Evolutionary conservation across 768 basidiomycete genomes (phyloP).

Genomic region (Kwoniella sp.): DNA sequence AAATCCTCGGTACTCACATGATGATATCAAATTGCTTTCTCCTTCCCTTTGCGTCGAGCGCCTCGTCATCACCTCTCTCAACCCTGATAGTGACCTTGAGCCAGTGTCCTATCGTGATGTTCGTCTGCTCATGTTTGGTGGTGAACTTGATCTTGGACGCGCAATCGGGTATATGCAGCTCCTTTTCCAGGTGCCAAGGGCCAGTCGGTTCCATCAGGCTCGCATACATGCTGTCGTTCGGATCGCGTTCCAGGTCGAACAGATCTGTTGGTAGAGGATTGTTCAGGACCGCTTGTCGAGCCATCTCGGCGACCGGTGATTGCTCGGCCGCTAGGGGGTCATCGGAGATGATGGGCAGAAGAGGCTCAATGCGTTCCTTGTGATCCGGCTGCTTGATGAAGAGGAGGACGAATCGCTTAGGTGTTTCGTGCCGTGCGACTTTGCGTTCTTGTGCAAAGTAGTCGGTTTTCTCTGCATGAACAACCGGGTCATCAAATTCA

Average conservation of each 20-base stretch:
- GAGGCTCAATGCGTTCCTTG: conserved; percentile 59
- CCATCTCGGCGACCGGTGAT: conserved; percentile 68
- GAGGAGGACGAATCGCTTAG: conserved; percentile 66
- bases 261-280: conserved; percentile 32
- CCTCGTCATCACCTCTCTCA: conserved; percentile 73
- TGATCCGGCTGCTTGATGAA: conserved; percentile 65
- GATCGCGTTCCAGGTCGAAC: conserved; percentile 32
- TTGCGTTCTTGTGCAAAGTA: conserved; percentile 73
- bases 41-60: conserved; percentile 69
- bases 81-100: conserved; percentile 82
- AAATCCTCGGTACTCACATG: conserved; percentile 56
- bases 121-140: conserved; percentile 74
- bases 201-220: conserved; percentile 62
- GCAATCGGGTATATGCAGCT: conserved; percentile 69
- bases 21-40: conserved; percentile 84
- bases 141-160: conserved; percentile 67
- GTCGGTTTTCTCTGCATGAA: conserved; percentile 70
- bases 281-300: conserved; percentile 55
- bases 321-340: conserved; percentile 64
- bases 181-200: conserved; percentile 79
- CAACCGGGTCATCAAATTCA: background rate
- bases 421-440: conserved; percentile 70
- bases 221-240: conserved; percentile 53
- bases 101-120: conserved; percentile 72
- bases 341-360: conserved; percentile 78